Base-by-base conservation (phyloP, 345 rosid species). In the Tarenaya hassleriana region DNA sequence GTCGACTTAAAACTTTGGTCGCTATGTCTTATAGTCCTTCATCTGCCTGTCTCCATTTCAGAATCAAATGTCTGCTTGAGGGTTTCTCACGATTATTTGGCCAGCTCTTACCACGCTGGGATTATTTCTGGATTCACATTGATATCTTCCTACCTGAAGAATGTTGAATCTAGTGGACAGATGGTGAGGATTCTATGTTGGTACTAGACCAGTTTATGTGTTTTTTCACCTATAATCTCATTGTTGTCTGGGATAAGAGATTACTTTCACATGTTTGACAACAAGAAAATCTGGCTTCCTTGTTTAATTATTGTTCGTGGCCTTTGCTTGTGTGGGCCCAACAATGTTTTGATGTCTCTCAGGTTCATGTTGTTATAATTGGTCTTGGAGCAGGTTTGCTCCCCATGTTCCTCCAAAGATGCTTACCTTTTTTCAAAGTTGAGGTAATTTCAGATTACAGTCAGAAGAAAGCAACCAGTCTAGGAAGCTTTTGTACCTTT, bases 361-460 rank as follows among this genome's bases (percentile, higher is more conserved):
- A 89, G 92, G 88, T 81, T 56, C 84, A 76, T 68, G 73, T 83
- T 50, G 87, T 83, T 60, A 69, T 91, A 43, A 66, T 91, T 45
- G 98, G 96, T 74, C 95, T 91, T 62, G 98, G 96, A 50, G 98
- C 98, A 9, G 96, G 98, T 51, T 62, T 91, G 49, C 87, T 91
- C 70, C 98, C 98, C 42, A 88, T 87, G 96, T 87, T 87, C 77
- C 95, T 91, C 59, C 81, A 75, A 62, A 68, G 73, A 42, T 77
- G 82, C 65, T 53, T 84, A 45, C 86, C 77, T 24, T 75, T 72
- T 72, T 60, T 79, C 59, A 56, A 73, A 40, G 69, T 77, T 53
- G 88, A 91, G 96, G 96, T 89, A 74, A 63, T 41, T 52, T 41
- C 56, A 8, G 13, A 20, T 13, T 11, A 18, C 10, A 35, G 13